A percentile compares a stretch with the other conserved stretches of the same genome.
phyloP scores from a whole-genome alignment of 2,329 filamentous ascomycete genomes.

The Botrytis fabae region DNA sequence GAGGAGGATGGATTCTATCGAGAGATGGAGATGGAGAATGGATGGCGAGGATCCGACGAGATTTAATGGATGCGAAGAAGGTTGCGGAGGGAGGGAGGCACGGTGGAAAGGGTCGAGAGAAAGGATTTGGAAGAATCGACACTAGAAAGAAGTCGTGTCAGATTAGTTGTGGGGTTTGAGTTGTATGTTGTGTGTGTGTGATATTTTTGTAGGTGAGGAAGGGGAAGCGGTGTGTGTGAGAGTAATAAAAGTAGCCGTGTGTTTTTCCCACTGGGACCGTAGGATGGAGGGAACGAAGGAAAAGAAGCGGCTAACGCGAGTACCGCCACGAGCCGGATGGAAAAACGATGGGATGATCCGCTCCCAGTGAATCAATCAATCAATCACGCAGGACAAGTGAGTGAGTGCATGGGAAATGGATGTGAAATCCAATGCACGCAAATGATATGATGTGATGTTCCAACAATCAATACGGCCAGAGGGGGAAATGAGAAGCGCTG shows the following conservation, averaged over 20 bases:
- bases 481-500: neutral
- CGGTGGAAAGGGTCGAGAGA: conserved; percentile 1
- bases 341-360: neutral
- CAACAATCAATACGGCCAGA: neutral
- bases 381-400: too few relatives aligned
- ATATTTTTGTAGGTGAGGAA: neutral
- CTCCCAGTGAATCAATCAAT: neutral
- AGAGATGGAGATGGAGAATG: neutral
- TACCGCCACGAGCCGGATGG: neutral
- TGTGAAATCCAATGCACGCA: neutral
- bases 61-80: conserved; percentile 2
- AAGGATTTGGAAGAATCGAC: conserved; percentile 4
- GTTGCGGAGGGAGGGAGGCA: neutral
- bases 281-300: conserved; percentile 16
- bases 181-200: neutral
- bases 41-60: neutral
- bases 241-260: too few relatives aligned
- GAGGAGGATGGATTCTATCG: conserved; percentile 16
- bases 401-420: neutral
- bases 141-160: conserved; percentile 19
- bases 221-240: conserved; percentile 13
- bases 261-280: neutral
- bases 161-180: neutral
- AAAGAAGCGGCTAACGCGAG: conserved; percentile 20
- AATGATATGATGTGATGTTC: too few relatives aligned